Evolutionary conservation across 2,329 filamentous ascomycete species (phyloP), one percentile per base, ranked within the genome.

Genomic region (Amauroascus niger): DNA sequence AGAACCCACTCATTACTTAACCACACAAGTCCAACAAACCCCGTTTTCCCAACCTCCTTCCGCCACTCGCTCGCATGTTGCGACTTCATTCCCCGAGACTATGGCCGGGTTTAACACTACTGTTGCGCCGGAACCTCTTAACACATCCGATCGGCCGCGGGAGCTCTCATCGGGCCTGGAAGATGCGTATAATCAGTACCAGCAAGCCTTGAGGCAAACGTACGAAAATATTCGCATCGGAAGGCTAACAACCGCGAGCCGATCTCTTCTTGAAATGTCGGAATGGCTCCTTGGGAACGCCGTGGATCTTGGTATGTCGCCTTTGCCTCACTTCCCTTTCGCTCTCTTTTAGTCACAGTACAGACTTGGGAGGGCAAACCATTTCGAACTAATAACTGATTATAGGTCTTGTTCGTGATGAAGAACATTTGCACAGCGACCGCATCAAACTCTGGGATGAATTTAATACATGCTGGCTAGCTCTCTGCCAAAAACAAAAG

Each of bases 391-490:
- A 60, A 60, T 59, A 47, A 53, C 58, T 59, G 57, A 70, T 67
- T 65, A 58, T 71, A 95, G 89, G 88, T 55, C 81, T 97, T 63
- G 84, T 86, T 60, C 82, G 84, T 64, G 90, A 97, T 72, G 86
- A 95, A 67, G 81, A 86, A 65, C 76, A 77, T 51, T 78, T 88
- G 53, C 83, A 93, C 64, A 73, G 78, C 53, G 84, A 93, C 61
- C 83, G 89, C 53, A 79, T 95, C 60, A 84, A 84, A 64, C 74
- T 97, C 6, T 98, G 93, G 93, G 83, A 86, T 63, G 86, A 96
- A 61, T 95, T 97, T 73, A 97, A 98, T 69, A 79, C 88, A 55
- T 89, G 87, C 55, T 97, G 91, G 91, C 78, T 96, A 35, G 80
- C 84, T 3, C 74, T 93, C 6, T 81, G 90, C 49, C 88, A 93